These are phyloP conservation scores for Pestalotiopsis fici DNA, from an alignment of 2,329 filamentous ascomycete genomes.

Conservation along the genomic window DNA sequence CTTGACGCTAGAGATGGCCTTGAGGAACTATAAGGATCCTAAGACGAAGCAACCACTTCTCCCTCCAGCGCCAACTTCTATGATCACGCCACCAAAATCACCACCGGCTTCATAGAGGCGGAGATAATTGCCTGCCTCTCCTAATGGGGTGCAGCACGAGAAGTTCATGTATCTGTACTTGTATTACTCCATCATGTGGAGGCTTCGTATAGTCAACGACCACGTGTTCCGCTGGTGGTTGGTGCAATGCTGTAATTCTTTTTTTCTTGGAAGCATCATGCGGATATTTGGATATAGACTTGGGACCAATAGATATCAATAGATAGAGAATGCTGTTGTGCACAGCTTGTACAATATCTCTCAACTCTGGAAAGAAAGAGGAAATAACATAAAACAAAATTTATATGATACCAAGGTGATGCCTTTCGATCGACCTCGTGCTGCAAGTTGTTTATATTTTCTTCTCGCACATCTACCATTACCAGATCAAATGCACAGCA, in stretches of 20 bases:
- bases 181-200: neutral
- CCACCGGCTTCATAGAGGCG: slow-evolving; percentile 2
- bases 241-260: neutral
- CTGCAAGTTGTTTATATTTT: too few relatives aligned
- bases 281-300: neutral
- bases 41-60: slow-evolving; percentile 58
- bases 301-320: neutral
- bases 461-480: too few relatives aligned
- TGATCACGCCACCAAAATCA: slow-evolving; percentile 25
- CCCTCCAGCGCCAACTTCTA: slow-evolving; percentile 32
- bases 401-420: neutral
- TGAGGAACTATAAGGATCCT: slow-evolving; percentile 53
- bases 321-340: neutral
- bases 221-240: neutral
- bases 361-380: neutral
- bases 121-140: neutral
- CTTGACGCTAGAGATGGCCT: slow-evolving; percentile 53
- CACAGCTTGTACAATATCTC: neutral
- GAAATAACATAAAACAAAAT: neutral
- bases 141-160: neutral
- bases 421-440: neutral
- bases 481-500: too few relatives aligned
- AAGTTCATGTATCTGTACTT: neutral
- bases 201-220: neutral
- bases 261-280: neutral